These are phyloP conservation scores for Diospyros lotus DNA, from an alignment of 148 eudicot species.

Conservation along the genomic window DNA sequence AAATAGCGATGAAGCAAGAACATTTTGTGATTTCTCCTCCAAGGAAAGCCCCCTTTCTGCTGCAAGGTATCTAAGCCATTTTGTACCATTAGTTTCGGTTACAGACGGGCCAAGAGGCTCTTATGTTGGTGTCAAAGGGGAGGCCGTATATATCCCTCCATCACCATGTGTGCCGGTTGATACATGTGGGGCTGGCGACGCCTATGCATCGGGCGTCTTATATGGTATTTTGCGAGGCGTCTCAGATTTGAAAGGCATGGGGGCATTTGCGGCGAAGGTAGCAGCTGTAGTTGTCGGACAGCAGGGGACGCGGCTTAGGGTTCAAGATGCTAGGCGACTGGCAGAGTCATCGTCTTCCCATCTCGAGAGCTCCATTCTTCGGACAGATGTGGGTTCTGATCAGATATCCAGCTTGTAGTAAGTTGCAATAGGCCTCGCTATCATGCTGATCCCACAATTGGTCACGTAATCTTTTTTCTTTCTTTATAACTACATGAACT, in stretches of 20 bases:
- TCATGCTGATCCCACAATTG: not conserved
- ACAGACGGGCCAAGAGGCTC: constrained; percentile 93
- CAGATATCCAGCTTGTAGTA: constrained; percentile 46
- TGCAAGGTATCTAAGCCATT: constrained; percentile 88
- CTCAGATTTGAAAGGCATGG: constrained; percentile 73
- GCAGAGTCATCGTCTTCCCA: constrained; percentile 55
- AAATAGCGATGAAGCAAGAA: constrained; percentile 87
- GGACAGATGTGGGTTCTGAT: constrained; percentile 43
- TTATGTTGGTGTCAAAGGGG: constrained; percentile 85
- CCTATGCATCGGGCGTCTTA: constrained; percentile 81
- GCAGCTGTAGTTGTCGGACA: constrained; percentile 93
- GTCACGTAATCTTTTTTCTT: not conserved
- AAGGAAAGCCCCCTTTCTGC: constrained; percentile 68
- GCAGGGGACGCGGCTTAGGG: constrained; percentile 89
- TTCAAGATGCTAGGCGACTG: constrained; percentile 71
- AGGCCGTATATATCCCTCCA: constrained; percentile 85
- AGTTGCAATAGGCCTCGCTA: not conserved
- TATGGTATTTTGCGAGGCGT: constrained; percentile 70
- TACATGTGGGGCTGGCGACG: constrained; percentile 98
- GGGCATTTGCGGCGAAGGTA: constrained; percentile 72
- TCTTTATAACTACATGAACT: not conserved
- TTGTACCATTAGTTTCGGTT: constrained; percentile 86
- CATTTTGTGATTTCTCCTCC: constrained; percentile 73
- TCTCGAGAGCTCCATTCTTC: constrained; percentile 35
- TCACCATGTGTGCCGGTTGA: constrained; percentile 80